Percentiles rank a stretch among this genome's conserved stretches.
Conservation (phyloP, 179 eudicot genomes). For the Amaranthus tricolor region DNA sequence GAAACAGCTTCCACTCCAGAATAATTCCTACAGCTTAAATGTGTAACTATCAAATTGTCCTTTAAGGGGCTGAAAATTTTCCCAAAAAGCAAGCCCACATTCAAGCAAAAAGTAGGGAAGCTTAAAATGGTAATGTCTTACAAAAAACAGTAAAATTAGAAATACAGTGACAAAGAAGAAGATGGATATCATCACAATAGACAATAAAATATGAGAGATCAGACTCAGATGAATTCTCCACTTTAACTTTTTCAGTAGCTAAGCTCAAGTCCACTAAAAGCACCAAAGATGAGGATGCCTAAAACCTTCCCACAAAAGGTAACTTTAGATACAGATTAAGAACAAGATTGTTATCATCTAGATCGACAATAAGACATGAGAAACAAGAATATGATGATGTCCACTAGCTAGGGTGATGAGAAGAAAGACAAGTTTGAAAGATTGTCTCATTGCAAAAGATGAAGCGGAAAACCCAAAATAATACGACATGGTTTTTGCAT, state of each 20-base stretch:
- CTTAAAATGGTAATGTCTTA: background rate
- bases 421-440: background rate
- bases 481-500: background rate
- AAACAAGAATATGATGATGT: background rate
- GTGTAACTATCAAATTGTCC: background rate
- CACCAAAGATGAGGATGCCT: background rate
- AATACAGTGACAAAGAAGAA: background rate
- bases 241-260: background rate
- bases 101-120: background rate
- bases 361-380: background rate
- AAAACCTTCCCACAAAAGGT: background rate
- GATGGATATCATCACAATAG: background rate
- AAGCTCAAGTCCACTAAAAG: background rate
- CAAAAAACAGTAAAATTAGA: background rate
- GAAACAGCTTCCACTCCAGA: background rate
- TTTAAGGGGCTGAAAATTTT: background rate
- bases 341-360: background rate
- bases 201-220: background rate
- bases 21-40: background rate
- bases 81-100: background rate
- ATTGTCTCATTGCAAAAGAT: background rate
- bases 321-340: background rate
- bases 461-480: background rate
- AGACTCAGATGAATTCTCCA: background rate
- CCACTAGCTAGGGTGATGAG: background rate